These are phyloP conservation scores for Kuraishia piskuri DNA, from an alignment of 805 yeast species.

Conservation along the genomic window DNA sequence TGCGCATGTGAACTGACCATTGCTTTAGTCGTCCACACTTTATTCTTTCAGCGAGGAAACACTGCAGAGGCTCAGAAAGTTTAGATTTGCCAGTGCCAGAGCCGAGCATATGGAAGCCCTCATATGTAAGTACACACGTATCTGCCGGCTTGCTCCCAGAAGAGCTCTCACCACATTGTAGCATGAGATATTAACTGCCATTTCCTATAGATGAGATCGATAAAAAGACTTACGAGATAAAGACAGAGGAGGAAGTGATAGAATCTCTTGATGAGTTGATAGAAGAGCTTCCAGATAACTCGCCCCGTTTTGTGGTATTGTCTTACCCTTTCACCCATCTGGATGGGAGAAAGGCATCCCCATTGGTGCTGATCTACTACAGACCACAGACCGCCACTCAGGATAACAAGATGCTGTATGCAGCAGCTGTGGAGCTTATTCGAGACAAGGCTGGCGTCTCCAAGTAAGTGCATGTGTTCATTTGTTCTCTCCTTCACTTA, in stretches of 20 bases:
- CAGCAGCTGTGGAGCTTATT: constrained; percentile 79
- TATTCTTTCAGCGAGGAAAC: constrained; percentile 61
- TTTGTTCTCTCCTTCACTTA: neutral
- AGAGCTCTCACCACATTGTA: too few species aligned
- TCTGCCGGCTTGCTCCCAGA: too few species aligned
- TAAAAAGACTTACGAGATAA: constrained; percentile 41
- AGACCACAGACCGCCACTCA: constrained; percentile 82
- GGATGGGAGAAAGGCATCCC: constrained; percentile 70
- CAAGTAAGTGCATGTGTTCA: constrained; percentile 13
- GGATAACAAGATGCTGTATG: constrained; percentile 78
- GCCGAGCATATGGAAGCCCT: constrained; percentile 52
- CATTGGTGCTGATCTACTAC: constrained; percentile 79
- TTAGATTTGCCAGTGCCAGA: constrained; percentile 66
- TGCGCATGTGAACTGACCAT: neutral
- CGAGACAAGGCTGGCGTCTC: constrained; percentile 75
- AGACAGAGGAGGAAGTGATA: constrained; percentile 39
- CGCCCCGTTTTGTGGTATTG: constrained; percentile 67
- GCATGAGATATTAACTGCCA: neutral
- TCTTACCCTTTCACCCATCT: constrained; percentile 63
- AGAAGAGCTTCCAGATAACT: constrained; percentile 75
- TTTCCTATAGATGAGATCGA: constrained; percentile 40
- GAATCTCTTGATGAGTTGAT: constrained; percentile 49
- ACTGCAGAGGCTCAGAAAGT: constrained; percentile 50
- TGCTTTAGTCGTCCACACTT: constrained; percentile 35
- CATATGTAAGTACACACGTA: constrained; percentile 34